phyloP scores from a whole-genome alignment of 1,284 basidiomycete genomes.

The Sparassis latifolia region DNA sequence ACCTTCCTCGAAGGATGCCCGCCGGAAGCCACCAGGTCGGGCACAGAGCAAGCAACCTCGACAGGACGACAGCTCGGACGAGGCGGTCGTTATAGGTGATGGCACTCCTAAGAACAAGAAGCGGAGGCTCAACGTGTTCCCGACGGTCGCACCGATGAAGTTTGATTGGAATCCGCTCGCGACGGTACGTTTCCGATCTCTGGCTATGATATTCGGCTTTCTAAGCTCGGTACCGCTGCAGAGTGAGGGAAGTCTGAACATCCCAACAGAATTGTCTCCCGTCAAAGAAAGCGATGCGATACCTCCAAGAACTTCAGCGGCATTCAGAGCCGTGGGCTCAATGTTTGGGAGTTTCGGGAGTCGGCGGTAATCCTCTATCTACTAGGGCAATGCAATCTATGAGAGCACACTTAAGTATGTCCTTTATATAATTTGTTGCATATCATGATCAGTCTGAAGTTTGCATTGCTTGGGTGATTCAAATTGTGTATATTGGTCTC shows the following conservation, averaged over 20 bases:
- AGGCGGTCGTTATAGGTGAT: slow-evolving; percentile 16
- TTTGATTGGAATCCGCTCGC: slow-evolving; percentile 34
- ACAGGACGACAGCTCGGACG: neutral
- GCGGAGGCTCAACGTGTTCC: slow-evolving; percentile 54
- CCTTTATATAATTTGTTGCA: no score
- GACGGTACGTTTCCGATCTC: slow-evolving; percentile 25
- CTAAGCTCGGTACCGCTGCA: slow-evolving; percentile 1
- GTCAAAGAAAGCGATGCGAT: slow-evolving; percentile 47
- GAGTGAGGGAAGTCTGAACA: slow-evolving; percentile 40
- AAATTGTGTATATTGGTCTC: no score
- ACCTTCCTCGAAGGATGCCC: neutral
- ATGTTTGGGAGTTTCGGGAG: slow-evolving; percentile 11
- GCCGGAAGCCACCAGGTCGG: neutral
- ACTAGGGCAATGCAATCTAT: no score
- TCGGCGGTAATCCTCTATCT: slow-evolving; percentile 6
- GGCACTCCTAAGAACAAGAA: slow-evolving; percentile 47
- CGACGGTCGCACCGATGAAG: slow-evolving; percentile 30
- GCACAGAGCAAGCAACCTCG: slow-evolving; percentile 10
- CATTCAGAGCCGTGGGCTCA: slow-evolving; percentile 1
- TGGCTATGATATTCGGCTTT: neutral
- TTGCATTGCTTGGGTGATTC: no score
- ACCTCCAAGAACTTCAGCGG: slow-evolving; percentile 38
- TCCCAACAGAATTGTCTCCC: slow-evolving; percentile 58
- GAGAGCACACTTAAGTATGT: no score
- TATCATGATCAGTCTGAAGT: no score